Evolutionary conservation across 2,329 filamentous ascomycete species (phyloP).

Genomic region (Metarhizium anisopliae): DNA sequence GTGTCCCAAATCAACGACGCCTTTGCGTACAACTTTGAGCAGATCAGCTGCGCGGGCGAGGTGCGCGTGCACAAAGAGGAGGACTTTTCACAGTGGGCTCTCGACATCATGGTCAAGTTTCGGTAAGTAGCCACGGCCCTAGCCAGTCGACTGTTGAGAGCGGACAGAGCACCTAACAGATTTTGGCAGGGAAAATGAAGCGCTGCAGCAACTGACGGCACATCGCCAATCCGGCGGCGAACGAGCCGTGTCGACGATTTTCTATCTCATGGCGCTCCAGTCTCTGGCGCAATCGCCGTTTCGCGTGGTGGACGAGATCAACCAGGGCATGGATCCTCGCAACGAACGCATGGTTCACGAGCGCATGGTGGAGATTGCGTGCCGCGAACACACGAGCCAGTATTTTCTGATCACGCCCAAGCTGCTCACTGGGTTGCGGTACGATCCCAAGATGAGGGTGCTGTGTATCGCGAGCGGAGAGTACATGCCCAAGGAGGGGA

Average conservation of each 20-base stretch:
- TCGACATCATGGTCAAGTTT: constrained; percentile 93
- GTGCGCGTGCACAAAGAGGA: constrained; percentile 82
- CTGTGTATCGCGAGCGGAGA: constrained; percentile 91
- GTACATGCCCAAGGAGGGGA: constrained; percentile 48
- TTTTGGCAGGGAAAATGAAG: constrained; percentile 60
- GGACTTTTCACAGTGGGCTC: constrained; percentile 89
- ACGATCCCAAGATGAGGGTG: constrained; percentile 85
- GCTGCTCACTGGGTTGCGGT: constrained; percentile 74
- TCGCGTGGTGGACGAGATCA: constrained; percentile 98
- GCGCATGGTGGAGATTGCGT: constrained; percentile 96
- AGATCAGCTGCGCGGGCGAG: constrained; percentile 90
- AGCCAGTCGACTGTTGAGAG: background rate
- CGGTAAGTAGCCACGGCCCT: constrained; percentile 43
- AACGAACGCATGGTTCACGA: constrained; percentile 98
- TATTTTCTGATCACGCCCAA: constrained; percentile 99
- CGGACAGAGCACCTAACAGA: background rate
- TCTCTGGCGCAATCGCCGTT: constrained; percentile 90
- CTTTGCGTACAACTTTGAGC: constrained; percentile 86
- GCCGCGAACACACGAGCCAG: constrained; percentile 66
- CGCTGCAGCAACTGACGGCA: constrained; percentile 74
- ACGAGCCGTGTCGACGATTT: constrained; percentile 92
- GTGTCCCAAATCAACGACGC: constrained; percentile 77
- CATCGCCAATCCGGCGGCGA: constrained; percentile 96
- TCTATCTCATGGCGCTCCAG: constrained; percentile 97
- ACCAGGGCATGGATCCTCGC: constrained; percentile 97